Evolutionary conservation across 345 rosid genomes (phyloP).

Genomic region (Iberis pinnata): DNA sequence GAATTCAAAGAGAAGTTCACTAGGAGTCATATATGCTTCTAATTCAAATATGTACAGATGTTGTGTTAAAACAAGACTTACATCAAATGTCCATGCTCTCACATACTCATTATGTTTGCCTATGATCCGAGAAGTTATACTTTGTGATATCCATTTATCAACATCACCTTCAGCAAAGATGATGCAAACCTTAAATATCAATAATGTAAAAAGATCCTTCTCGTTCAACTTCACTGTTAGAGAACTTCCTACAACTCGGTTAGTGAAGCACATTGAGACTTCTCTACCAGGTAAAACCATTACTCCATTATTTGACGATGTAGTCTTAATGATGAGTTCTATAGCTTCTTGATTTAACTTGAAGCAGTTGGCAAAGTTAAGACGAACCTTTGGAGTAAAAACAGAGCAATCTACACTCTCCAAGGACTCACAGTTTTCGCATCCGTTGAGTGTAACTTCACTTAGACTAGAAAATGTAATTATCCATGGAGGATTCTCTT

Average conservation of each 20-base stretch:
- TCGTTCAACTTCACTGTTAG: background rate
- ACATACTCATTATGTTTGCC: no score
- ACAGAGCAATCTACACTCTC: no score
- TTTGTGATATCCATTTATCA: background rate
- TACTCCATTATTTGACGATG: background rate
- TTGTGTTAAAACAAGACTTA: background rate
- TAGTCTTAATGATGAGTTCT: background rate
- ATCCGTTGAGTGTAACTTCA: no score
- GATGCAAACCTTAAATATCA: background rate
- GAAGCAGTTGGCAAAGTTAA: background rate
- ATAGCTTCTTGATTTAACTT: background rate
- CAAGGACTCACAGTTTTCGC: no score
- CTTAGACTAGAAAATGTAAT: no score
- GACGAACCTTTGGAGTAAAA: background rate
- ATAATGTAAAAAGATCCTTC: background rate
- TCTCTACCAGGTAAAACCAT: background rate
- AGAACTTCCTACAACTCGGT: background rate
- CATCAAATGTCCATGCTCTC: no score
- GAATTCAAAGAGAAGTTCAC: background rate
- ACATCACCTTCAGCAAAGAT: background rate
- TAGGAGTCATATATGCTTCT: background rate
- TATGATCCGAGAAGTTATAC: no score
- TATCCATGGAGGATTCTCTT: no score
- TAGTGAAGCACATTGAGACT: background rate
- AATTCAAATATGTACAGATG: background rate